Percentiles rank a stretch among this genome's conserved stretches.
Conservation (phyloP, 2,329 filamentous ascomycete genomes). For the Fusarium staphyleae region DNA sequence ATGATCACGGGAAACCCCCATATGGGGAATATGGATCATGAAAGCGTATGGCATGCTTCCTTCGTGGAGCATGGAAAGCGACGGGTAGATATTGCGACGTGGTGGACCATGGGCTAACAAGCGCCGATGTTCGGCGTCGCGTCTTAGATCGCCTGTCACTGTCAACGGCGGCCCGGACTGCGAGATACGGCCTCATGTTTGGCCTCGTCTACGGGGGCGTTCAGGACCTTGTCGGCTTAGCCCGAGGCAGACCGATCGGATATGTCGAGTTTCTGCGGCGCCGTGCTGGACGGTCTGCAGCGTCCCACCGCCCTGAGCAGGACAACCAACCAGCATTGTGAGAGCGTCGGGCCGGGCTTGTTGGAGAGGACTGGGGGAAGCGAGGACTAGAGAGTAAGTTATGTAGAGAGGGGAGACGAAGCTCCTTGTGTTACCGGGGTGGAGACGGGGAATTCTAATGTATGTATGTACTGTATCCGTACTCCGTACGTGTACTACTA, state of each 20-base stretch:
- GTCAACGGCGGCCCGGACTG: constrained; percentile 77
- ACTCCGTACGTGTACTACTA: too few relatives aligned
- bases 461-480: too few relatives aligned
- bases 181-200: constrained; percentile 78
- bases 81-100: constrained; percentile 38
- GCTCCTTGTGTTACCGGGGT: constrained; percentile 1
- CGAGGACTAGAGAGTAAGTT: not conserved
- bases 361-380: constrained; percentile 10
- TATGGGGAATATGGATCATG: constrained; percentile 27
- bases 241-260: constrained; percentile 74
- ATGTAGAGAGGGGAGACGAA: not conserved
- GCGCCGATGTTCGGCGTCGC: constrained; percentile 42
- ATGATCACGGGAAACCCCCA: constrained; percentile 20
- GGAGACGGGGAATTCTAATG: too few relatives aligned
- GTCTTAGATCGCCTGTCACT: constrained; percentile 79
- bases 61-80: constrained; percentile 32
- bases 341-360: constrained; percentile 13
- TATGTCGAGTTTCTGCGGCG: constrained; percentile 74
- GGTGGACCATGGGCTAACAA: constrained; percentile 37
- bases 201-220: constrained; percentile 81
- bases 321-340: constrained; percentile 26
- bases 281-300: constrained; percentile 39
- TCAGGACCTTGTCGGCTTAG: constrained; percentile 76
- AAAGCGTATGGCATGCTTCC: not conserved
- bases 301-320: constrained; percentile 16